A percentile compares a stretch with the other conserved stretches of the same genome.
phyloP scores from a whole-genome alignment of 495 filamentous ascomycete species.

The Beverwykella pulmonaria region DNA sequence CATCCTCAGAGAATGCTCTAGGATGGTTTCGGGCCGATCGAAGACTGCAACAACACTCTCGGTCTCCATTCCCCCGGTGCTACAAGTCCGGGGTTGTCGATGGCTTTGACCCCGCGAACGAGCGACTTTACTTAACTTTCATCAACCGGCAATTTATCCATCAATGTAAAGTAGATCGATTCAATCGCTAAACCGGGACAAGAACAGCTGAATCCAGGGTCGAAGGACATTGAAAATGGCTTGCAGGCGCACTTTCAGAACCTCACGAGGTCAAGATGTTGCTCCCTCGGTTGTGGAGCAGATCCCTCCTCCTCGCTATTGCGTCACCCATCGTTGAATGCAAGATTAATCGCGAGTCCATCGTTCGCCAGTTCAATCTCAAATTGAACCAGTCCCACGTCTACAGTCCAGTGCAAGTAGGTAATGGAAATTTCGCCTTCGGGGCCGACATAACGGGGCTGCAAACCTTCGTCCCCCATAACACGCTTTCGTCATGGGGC shows the following conservation, averaged over 20 bases:
- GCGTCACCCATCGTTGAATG: neutral
- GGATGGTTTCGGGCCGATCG: neutral
- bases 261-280: constrained; percentile 3
- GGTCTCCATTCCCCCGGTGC: constrained; percentile 21
- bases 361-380: constrained; percentile 36
- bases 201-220: neutral
- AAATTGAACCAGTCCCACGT: constrained; percentile 29
- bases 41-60: neutral
- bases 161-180: constrained; percentile 22
- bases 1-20: too few relatives aligned
- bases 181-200: constrained; percentile 17
- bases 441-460: constrained; percentile 58
- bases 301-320: neutral
- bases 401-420: constrained; percentile 55
- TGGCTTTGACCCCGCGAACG: constrained; percentile 23
- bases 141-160: constrained; percentile 33
- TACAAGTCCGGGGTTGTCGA: neutral
- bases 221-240: neutral
- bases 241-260: neutral
- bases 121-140: constrained; percentile 1
- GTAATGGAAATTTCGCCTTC: constrained; percentile 60
- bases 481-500: constrained; percentile 53
- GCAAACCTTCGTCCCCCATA: constrained; percentile 38
- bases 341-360: constrained; percentile 29
- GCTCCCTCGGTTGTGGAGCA: neutral